A percentile compares a stretch with the other conserved stretches of the same genome.
Conservation (phyloP, 139 green algal species). For the Chlamydomonas incerta region DNA sequence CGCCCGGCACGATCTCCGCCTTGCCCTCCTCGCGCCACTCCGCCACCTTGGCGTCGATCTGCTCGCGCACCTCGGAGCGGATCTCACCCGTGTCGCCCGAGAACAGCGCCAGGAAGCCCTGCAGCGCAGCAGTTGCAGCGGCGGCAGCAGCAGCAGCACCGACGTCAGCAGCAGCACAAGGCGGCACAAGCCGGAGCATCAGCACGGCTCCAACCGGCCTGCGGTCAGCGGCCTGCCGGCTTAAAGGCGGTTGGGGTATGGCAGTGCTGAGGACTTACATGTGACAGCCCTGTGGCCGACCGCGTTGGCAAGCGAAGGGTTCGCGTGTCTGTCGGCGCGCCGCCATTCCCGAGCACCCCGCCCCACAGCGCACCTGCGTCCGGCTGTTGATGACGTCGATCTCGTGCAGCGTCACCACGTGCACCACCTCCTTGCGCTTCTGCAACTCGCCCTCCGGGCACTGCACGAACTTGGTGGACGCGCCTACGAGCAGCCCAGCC, state of each 20-base stretch:
- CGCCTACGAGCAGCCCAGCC: conserved; percentile 62
- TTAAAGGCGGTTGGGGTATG: too few relatives aligned
- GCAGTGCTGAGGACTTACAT: too few relatives aligned
- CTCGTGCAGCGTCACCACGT: conserved; percentile 97
- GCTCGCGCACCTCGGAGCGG: conserved; percentile 92
- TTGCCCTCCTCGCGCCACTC: conserved; percentile 99
- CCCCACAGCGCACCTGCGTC: conserved; percentile 79
- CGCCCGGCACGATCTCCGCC: conserved; percentile 97
- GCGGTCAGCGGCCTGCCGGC: too few relatives aligned
- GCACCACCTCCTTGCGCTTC: conserved; percentile 97
- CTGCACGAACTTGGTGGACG: conserved; percentile 96
- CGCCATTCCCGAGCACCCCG: too few relatives aligned
- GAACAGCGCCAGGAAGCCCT: conserved; percentile 99
- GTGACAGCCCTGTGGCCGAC: too few relatives aligned
- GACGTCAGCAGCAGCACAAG: neutral
- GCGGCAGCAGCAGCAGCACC: neutral
- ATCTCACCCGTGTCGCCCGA: conserved; percentile 98
- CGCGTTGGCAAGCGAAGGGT: too few relatives aligned
- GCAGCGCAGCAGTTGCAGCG: neutral
- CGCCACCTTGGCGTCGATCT: conserved; percentile 89
- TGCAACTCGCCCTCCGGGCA: conserved; percentile 98
- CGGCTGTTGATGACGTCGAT: conserved; percentile 98
- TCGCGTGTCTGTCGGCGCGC: too few relatives aligned
- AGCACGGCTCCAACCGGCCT: too few relatives aligned
- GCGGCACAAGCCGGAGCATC: neutral